Conservation (phyloP, 23 red algal genomes). For the Gracilaria domingensis region DNA sequence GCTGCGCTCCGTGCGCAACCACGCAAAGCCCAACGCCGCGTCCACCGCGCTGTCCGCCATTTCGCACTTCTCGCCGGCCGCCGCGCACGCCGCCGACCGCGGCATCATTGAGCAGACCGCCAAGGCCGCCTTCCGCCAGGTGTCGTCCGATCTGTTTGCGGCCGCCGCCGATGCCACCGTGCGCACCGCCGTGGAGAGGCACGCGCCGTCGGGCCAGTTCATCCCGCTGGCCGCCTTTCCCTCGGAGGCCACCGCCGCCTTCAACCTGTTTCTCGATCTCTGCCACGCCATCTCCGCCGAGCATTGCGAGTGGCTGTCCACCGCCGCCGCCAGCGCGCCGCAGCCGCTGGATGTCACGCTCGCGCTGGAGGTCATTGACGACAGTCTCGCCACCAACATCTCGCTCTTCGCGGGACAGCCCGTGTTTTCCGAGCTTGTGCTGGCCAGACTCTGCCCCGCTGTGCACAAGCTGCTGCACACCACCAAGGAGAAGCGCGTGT, state of each 20-base stretch:
- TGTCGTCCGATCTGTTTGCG: constrained; percentile 70
- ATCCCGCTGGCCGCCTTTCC: constrained; percentile 52
- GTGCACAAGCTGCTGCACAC: constrained; percentile 65
- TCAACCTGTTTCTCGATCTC: constrained; percentile 61
- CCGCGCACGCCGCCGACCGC: background rate
- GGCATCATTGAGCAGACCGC: constrained; percentile 72
- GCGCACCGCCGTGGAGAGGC: constrained; percentile 39
- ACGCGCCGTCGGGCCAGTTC: constrained; percentile 23
- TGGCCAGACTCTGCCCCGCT: constrained; percentile 60
- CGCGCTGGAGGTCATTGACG: constrained; percentile 74
- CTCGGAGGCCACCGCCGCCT: constrained; percentile 36
- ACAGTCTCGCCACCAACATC: constrained; percentile 59
- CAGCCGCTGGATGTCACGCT: constrained; percentile 23
- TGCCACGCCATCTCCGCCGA: constrained; percentile 40
- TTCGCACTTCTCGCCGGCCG: constrained; percentile 17
- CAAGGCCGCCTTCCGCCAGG: constrained; percentile 78
- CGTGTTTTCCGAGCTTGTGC: constrained; percentile 62
- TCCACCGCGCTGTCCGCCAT: constrained; percentile 49
- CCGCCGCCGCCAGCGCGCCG: background rate
- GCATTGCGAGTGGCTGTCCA: constrained; percentile 38
- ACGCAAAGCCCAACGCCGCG: constrained; percentile 5
- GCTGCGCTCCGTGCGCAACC: constrained; percentile 1
- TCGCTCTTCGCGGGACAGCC: constrained; percentile 50
- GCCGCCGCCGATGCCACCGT: constrained; percentile 54
- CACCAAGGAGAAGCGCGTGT: background rate